A percentile compares a stretch with the other conserved stretches of the same genome.
phyloP scores from a whole-genome alignment of 768 basidiomycete genomes.

The Agrocybe praecox region DNA sequence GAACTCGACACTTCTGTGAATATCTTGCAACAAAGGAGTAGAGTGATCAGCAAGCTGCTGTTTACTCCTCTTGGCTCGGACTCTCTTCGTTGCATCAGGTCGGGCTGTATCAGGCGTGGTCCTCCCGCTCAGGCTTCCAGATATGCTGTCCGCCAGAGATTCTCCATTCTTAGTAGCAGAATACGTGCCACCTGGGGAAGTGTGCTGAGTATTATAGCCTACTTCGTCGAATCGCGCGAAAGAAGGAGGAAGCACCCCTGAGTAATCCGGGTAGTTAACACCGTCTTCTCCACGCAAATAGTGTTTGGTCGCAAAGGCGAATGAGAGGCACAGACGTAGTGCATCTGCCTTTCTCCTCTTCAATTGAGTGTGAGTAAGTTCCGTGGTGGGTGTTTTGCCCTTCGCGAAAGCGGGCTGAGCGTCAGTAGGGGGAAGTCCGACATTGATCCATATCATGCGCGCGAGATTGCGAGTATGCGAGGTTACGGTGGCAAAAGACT shows the following conservation, averaged over 20 bases:
- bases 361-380: slow-evolving; percentile 53
- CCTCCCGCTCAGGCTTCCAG: slow-evolving; percentile 34
- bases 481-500: slow-evolving; percentile 72
- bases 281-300: slow-evolving; percentile 88
- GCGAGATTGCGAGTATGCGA: slow-evolving; percentile 78
- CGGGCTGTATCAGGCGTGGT: slow-evolving; percentile 34
- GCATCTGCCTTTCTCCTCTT: slow-evolving; percentile 69
- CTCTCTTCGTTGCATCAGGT: slow-evolving; percentile 64
- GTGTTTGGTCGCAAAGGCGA: slow-evolving; percentile 76
- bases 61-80: slow-evolving; percentile 74
- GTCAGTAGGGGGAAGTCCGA: slow-evolving; percentile 59
- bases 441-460: slow-evolving; percentile 80
- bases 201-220: slow-evolving; percentile 37
- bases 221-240: slow-evolving; percentile 52
- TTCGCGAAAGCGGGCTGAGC: slow-evolving; percentile 42
- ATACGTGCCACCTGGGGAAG: slow-evolving; percentile 38
- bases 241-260: slow-evolving; percentile 63
- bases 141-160: slow-evolving; percentile 26
- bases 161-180: slow-evolving; percentile 36
- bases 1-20: slow-evolving; percentile 61
- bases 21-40: slow-evolving; percentile 66
- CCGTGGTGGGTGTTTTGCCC: slow-evolving; percentile 52
- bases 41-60: slow-evolving; percentile 44
- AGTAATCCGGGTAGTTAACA: slow-evolving; percentile 65
- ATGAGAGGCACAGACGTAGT: slow-evolving; percentile 68